A percentile compares a stretch with the other conserved stretches of the same genome.
Evolutionary conservation across 2,329 filamentous ascomycete species (phyloP).

Genomic region (Delphinella strobiligena): DNA sequence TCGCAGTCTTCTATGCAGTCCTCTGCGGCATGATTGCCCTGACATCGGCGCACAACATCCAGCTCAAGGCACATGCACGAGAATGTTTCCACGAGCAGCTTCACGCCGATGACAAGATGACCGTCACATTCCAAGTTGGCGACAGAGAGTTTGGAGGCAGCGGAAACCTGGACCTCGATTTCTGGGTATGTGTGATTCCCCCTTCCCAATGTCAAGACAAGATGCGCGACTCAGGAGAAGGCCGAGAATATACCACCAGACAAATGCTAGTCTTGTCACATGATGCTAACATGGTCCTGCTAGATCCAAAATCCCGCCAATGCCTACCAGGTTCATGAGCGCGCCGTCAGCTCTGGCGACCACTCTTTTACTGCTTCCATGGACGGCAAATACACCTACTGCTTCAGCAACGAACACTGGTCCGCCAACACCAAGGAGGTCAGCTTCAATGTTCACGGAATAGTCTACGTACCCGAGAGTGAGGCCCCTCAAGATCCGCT

Average conservation of each 20-base stretch:
- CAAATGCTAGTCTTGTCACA: too few relatives aligned
- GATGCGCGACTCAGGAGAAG: neutral
- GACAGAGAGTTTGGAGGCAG: slow-evolving; percentile 91
- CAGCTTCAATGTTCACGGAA: slow-evolving; percentile 97
- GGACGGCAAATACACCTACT: slow-evolving; percentile 90
- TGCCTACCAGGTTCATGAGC: slow-evolving; percentile 68
- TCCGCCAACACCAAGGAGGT: slow-evolving; percentile 93
- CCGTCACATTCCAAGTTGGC: slow-evolving; percentile 90
- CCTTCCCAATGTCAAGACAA: neutral
- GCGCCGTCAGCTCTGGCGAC: slow-evolving; percentile 76
- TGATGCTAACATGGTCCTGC: too few relatives aligned
- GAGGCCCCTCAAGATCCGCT: slow-evolving; percentile 78
- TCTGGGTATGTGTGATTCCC: slow-evolving; percentile 59
- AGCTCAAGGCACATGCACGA: slow-evolving; percentile 79
- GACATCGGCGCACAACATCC: slow-evolving; percentile 81
- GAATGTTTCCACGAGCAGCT: slow-evolving; percentile 96
- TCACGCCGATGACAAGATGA: slow-evolving; percentile 94
- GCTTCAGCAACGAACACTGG: slow-evolving; percentile 99
- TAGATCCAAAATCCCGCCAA: slow-evolving; percentile 69
- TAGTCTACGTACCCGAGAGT: slow-evolving; percentile 88
- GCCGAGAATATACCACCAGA: neutral
- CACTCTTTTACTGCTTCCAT: slow-evolving; percentile 76
- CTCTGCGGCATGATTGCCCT: slow-evolving; percentile 50
- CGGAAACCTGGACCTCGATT: slow-evolving; percentile 92
- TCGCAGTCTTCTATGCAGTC: slow-evolving; percentile 26